These are phyloP conservation scores for Penicillium daleae DNA, from an alignment of 495 filamentous ascomycete species.

Conservation along the genomic window DNA sequence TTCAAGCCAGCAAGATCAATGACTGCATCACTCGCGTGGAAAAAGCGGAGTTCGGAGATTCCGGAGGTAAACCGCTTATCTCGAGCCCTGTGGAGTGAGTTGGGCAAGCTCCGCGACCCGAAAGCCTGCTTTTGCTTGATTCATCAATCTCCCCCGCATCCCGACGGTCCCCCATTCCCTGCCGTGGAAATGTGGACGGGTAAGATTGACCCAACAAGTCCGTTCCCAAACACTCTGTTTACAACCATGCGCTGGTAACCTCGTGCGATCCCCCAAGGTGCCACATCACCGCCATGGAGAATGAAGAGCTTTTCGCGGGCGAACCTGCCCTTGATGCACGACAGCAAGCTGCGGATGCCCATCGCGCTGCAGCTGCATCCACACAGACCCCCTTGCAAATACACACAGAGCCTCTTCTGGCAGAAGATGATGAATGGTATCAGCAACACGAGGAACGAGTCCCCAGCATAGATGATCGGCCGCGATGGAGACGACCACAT, in stretches of 20 bases:
- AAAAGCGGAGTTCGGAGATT: constrained; percentile 7
- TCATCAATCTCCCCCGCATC: constrained; percentile 10
- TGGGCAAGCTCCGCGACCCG: constrained; percentile 3
- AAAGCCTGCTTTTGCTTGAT: constrained; percentile 19
- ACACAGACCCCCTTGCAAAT: constrained; percentile 17
- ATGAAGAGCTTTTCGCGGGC: constrained; percentile 31
- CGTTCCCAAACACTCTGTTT: background rate
- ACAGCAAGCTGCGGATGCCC: constrained; percentile 10
- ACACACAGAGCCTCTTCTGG: constrained; percentile 22
- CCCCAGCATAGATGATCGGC: constrained; percentile 13
- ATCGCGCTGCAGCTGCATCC: constrained; percentile 8
- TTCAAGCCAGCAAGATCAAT: background rate
- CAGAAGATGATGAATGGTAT: constrained; percentile 16
- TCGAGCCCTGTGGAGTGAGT: background rate
- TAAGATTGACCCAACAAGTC: constrained; percentile 17
- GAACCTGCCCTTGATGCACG: constrained; percentile 27
- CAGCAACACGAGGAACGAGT: constrained; percentile 10
- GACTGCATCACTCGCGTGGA: background rate
- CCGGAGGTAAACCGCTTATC: constrained; percentile 13
- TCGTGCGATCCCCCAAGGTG: constrained; percentile 4
- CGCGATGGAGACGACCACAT: constrained; percentile 28
- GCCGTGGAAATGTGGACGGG: constrained; percentile 1
- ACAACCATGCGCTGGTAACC: constrained; percentile 7
- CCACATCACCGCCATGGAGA: constrained; percentile 27
- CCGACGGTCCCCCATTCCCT: constrained; percentile 7